Evolutionary conservation across 2,329 filamentous ascomycete species (phyloP).

Genomic region (Calonectria honghensis): DNA sequence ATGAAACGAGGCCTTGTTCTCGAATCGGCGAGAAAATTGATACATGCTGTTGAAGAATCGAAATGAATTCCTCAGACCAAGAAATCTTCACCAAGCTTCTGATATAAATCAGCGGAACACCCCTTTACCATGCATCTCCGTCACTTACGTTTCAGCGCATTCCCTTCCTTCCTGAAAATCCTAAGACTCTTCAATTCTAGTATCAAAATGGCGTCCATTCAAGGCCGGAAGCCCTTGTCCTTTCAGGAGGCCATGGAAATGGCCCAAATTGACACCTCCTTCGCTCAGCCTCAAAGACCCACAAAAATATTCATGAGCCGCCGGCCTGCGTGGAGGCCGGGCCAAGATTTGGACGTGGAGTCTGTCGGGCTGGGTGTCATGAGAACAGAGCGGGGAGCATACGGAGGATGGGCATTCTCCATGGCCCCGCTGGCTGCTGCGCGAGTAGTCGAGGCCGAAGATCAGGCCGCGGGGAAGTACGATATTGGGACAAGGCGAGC

Average conservation of each 20-base stretch:
- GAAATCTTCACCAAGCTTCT: not conserved
- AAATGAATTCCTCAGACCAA: not conserved
- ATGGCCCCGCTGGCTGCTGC: conserved; percentile 62
- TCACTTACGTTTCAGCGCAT: not conserved
- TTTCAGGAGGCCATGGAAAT: conserved; percentile 58
- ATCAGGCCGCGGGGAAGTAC: conserved; percentile 42
- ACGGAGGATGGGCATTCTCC: conserved; percentile 62
- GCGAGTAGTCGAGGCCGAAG: conserved; percentile 58
- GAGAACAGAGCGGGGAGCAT: conserved; percentile 55
- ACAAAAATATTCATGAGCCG: conserved; percentile 57
- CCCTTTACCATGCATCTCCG: not conserved
- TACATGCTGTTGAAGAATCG: not conserved
- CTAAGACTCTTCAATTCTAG: not conserved
- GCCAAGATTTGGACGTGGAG: conserved; percentile 57
- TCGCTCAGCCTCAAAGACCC: not conserved
- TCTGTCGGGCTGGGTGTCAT: conserved; percentile 40
- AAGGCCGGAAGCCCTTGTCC: conserved; percentile 51
- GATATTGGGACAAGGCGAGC: conserved; percentile 50
- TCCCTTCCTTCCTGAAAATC: too few relatives aligned
- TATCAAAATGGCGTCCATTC: not conserved
- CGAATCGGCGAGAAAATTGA: not conserved
- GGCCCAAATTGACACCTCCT: conserved; percentile 48
- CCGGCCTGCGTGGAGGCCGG: conserved; percentile 59
- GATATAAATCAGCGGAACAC: not conserved
- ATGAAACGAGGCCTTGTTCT: not conserved